A percentile compares a stretch with the other conserved stretches of the same genome.
Evolutionary conservation across 768 basidiomycete genomes (phyloP).

Genomic region (Termitomyces sp.): DNA sequence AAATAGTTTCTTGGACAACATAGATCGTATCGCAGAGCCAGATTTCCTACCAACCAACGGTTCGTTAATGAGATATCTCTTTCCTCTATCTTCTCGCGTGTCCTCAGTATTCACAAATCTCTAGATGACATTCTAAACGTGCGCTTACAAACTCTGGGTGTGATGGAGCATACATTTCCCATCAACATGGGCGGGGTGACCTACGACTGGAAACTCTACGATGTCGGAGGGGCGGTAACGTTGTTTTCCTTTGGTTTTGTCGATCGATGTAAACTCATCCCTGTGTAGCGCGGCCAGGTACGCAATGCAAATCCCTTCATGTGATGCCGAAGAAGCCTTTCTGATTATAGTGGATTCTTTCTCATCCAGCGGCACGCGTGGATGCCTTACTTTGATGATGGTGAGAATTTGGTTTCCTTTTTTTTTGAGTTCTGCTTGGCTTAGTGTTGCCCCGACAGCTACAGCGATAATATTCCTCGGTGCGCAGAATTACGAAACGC

Average conservation of each 20-base stretch:
- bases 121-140: slow-evolving; percentile 76
- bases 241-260: slow-evolving; percentile 13
- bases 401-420: slow-evolving; percentile 29
- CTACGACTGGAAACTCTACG: slow-evolving; percentile 77
- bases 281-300: slow-evolving; percentile 55
- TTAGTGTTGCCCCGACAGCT: slow-evolving; percentile 33
- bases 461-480: slow-evolving; percentile 80
- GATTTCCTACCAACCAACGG: slow-evolving; percentile 73
- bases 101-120: neutral
- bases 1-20: slow-evolving; percentile 60
- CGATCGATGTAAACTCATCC: slow-evolving; percentile 1
- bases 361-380: slow-evolving; percentile 67
- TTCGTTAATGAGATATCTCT: slow-evolving; percentile 30
- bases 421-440: slow-evolving; percentile 9
- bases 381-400: slow-evolving; percentile 85
- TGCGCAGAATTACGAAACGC: slow-evolving; percentile 10
- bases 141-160: slow-evolving; percentile 75
- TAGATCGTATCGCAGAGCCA: slow-evolving; percentile 59
- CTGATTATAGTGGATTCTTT: neutral
- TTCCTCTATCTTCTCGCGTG: neutral
- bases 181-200: slow-evolving; percentile 56
- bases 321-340: neutral
- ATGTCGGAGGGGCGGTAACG: slow-evolving; percentile 78
- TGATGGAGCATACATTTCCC: slow-evolving; percentile 72
- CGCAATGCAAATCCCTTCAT: slow-evolving; percentile 16